Evolutionary conservation across 164 flowering plant genomes (phyloP), one percentile per base, ranked within the genome.

Genomic region (Santalum album): DNA sequence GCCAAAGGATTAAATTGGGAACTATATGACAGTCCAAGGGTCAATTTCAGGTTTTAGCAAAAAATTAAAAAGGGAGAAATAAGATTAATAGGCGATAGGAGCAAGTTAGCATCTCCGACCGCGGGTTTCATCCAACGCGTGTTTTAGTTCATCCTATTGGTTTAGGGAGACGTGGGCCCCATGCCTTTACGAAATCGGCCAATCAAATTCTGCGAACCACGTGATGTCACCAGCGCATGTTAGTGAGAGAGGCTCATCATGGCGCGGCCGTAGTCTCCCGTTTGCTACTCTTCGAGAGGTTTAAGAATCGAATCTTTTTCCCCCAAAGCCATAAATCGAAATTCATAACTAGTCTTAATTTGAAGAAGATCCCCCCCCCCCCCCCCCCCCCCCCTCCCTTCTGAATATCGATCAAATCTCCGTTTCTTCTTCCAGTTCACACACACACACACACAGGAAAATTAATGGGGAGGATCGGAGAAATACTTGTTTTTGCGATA

Each of bases 181-280:
- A 17, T 3, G 20, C 21, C 7, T 12, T 11, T 17, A 29, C 18
- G 2, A 5, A 12, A 25, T 0, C 45, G 45, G 34, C 80, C 80
- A 73, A 70, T 70, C 68, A 64, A 66, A 70, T 25, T 7, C 38
- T 12, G 26, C 17, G 27, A 59, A 58, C 66, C 76, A 74, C 74
- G 77, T 43, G 47, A 43, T 12, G 47, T 60, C 19, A 18, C 7
- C 21, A 42, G 21, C 45, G 21, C 45, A 42, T 6, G 6, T 17
- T 42, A 42, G 42, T 16, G 16, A 11, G 15, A 43, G 47, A 43
- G 47, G 47, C 47, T 43, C 47, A 14, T 43, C 5, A 19, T 5
- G 5, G 21, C 19, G 47, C 21, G 15, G n/a, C 21, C 14, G 4
- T 43, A 17, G 5, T 3, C 12, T 43, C 47, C n/a, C 6, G n/a